These are phyloP conservation scores for Clitopilus passeckerianus DNA, from an alignment of 768 basidiomycete species.

Conservation along the genomic window DNA sequence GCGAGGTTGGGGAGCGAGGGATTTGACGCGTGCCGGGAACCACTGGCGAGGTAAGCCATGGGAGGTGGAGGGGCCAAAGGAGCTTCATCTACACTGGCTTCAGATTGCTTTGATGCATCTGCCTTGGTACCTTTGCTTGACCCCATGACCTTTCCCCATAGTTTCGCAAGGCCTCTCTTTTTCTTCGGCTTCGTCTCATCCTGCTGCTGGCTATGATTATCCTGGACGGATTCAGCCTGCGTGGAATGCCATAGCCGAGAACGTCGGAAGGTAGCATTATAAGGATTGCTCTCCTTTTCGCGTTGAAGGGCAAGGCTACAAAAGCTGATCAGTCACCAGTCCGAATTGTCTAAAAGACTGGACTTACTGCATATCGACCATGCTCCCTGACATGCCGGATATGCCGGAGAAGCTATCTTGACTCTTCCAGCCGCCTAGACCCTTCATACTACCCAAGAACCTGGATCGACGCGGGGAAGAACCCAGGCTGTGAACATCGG, in stretches of 20 bases:
- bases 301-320: conserved; percentile 73
- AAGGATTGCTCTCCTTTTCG: conserved; percentile 31
- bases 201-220: conserved; percentile 12
- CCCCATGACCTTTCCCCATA: conserved; percentile 76
- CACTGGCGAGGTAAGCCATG: conserved; percentile 77
- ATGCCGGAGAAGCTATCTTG: conserved; percentile 72
- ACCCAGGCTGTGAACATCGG: conserved; percentile 71
- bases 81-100: conserved; percentile 57
- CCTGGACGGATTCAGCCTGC: conserved; percentile 22
- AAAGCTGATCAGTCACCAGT: conserved; percentile 6
- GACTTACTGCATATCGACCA: conserved; percentile 91
- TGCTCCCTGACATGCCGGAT: conserved; percentile 58
- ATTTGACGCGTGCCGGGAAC: conserved; percentile 60
- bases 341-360: conserved; percentile 3
- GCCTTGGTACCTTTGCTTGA: conserved; percentile 31
- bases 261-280: conserved; percentile 32
- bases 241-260: conserved; percentile 50
- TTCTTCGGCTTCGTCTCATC: conserved; percentile 57
- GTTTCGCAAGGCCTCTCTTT: conserved; percentile 74
- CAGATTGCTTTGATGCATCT: conserved; percentile 31
- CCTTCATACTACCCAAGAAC: conserved; percentile 75
- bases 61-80: conserved; percentile 91
- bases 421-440: conserved; percentile 69
- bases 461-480: conserved; percentile 69
- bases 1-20: conserved; percentile 57